Conservation (phyloP, 805 yeast genomes). For the Priceomyces haplophilus region DNA sequence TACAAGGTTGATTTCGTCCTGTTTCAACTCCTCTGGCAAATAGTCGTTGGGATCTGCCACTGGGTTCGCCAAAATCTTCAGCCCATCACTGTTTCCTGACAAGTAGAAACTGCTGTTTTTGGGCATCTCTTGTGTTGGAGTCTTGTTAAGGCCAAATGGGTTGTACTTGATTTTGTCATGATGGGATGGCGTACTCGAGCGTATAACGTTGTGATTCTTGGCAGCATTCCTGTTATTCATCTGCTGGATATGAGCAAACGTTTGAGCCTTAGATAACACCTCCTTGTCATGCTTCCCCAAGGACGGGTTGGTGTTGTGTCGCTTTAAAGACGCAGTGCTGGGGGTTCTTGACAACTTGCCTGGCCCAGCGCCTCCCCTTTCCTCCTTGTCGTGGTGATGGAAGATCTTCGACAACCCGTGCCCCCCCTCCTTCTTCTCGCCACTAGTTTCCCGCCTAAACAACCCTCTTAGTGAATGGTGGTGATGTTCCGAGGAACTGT, state of each 20-base stretch:
- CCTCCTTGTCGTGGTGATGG: conserved; percentile 15
- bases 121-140: conserved; percentile 22
- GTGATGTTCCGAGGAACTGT: conserved; percentile 6
- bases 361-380: neutral
- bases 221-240: conserved; percentile 30
- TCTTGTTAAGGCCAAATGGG: conserved; percentile 57
- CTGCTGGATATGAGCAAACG: conserved; percentile 35
- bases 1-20: conserved; percentile 45
- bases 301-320: conserved; percentile 12
- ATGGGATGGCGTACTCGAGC: conserved; percentile 10
- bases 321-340: conserved; percentile 16
- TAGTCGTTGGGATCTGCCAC: conserved; percentile 63
- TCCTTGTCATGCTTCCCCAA: conserved; percentile 6
- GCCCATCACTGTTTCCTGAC: conserved; percentile 38
- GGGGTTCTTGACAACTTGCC: conserved; percentile 15
- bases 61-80: conserved; percentile 56
- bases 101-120: conserved; percentile 27
- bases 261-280: conserved; percentile 30
- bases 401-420: conserved; percentile 19
- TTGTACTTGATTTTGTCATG: conserved; percentile 55
- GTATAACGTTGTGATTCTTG: conserved; percentile 12
- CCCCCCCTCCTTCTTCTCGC: conserved; percentile 6
- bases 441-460: conserved; percentile 11
- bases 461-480: conserved; percentile 19
- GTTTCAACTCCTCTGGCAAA: conserved; percentile 53